Evolutionary conservation across 495 filamentous ascomycete genomes (phyloP).

Genomic region (Cudoniella acicularis): DNA sequence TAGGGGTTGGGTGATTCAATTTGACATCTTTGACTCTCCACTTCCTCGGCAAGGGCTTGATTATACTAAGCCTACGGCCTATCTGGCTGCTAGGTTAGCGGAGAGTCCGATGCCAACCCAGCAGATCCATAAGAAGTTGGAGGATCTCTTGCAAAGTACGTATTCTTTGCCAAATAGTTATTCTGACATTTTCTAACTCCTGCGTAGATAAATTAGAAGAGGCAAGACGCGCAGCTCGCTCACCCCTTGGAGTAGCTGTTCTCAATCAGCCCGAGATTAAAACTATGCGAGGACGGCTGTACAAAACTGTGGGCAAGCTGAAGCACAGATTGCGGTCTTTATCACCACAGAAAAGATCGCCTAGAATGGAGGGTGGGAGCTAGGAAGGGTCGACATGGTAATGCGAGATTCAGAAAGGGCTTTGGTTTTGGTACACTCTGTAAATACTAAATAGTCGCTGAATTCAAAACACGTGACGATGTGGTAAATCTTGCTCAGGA

Average conservation of each 20-base stretch:
- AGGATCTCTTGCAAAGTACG: conserved; percentile 15
- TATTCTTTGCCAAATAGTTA: conserved; percentile 14
- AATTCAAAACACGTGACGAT: neutral
- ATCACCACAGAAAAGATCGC: conserved; percentile 14
- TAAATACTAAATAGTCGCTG: conserved; percentile 2
- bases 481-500: neutral
- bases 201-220: conserved; percentile 15
- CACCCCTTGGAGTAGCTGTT: conserved; percentile 11
- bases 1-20: conserved; percentile 7
- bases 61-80: conserved; percentile 9
- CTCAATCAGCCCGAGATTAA: conserved; percentile 17
- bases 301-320: conserved; percentile 12
- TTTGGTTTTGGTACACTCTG: conserved; percentile 5
- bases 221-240: conserved; percentile 13
- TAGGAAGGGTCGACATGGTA: conserved; percentile 5
- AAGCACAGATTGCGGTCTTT: conserved; percentile 15
- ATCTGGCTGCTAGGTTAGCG: conserved; percentile 18
- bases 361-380: conserved; percentile 9
- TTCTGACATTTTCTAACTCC: conserved; percentile 15
- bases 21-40: conserved; percentile 14
- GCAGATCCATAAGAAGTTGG: conserved; percentile 14
- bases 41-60: neutral
- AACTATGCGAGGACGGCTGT: conserved; percentile 13
- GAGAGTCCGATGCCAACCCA: conserved; percentile 7
- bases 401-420: conserved; percentile 9